Evolutionary conservation across 108 stramenopile species (phyloP), one percentile per base, ranked within the genome.

Genomic region (Nitzschia sp.): DNA sequence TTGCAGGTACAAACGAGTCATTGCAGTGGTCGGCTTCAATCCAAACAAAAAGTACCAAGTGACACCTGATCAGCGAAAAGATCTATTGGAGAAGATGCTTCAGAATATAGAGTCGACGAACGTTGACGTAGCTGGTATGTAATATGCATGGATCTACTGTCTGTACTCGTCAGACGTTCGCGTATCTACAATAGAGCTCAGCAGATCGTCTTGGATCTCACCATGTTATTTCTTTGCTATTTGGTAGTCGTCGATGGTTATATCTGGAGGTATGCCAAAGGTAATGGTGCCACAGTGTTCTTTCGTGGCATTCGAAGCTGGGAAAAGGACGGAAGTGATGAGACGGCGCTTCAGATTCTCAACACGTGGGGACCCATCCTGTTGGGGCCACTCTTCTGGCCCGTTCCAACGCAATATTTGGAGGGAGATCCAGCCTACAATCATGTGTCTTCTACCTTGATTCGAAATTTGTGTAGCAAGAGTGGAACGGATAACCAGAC

Each of bases 301-400:
- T 90, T 78, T 63, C 81, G 93, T 29, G 93, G 93, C 6, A 89
- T 95, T 64, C 89, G 93, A 3, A 90, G 82, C 3, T 95, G 93
- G 93, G 75, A 77, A 32, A 82, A 80, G 74, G 93, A 95, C 68
- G 93, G 93, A 13, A 31, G 21, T 1, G 89, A 92, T 1, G 93
- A 95, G 66, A 83, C 82, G 9, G 27, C 67, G 2, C 68, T 95
- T 45, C 87, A 92, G 45, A 83, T 87, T 50, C 70, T 85, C 45
- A 89, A 87, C 48, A 85, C 79, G 1, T 85, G 79, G 79, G 88
- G 88, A 60, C 88, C 88, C 1, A 19, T 87, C 38, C 27, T 80
- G 22, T 58, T 77, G 23, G 91, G 91, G 29, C 76, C 80, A 33
- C 55, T 75, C 25, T 55, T 66, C 9, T 86, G 84, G 80, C 93